Evolutionary conservation across 176 grass and related monocot genomes (phyloP).

Genomic region (Phragmites australis): DNA sequence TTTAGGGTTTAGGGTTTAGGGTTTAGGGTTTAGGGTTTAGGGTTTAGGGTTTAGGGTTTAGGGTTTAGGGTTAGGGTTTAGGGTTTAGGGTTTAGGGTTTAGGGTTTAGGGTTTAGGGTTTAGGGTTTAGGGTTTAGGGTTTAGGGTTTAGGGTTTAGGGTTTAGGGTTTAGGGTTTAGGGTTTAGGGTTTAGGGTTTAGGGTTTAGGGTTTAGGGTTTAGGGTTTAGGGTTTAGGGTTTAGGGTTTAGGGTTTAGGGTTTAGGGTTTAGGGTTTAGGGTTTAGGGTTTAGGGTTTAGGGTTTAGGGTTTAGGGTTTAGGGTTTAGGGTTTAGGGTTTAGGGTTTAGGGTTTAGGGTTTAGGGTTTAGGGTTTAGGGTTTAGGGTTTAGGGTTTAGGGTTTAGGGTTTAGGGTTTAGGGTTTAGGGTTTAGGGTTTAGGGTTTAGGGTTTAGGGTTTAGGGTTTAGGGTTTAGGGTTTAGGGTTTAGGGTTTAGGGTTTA

Average conservation of each 20-base stretch:
- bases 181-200: not conserved
- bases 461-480: not conserved
- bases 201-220: not conserved
- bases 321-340: not conserved
- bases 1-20: not conserved
- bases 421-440: not conserved
- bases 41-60: not conserved
- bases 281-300: not conserved
- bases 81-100: not conserved
- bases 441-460: not conserved
- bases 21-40: not conserved
- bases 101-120: not conserved
- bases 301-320: not conserved
- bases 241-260: not conserved
- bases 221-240: not conserved
- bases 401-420: not conserved
- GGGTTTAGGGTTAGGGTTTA: not conserved
- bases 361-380: not conserved
- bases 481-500: not conserved
- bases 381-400: not conserved
- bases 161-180: not conserved
- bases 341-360: not conserved
- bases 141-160: not conserved
- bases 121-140: not conserved
- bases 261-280: not conserved